These are phyloP conservation scores for Albizia julibrissin DNA, from an alignment of 306 rosid species.

Conservation along the genomic window DNA sequence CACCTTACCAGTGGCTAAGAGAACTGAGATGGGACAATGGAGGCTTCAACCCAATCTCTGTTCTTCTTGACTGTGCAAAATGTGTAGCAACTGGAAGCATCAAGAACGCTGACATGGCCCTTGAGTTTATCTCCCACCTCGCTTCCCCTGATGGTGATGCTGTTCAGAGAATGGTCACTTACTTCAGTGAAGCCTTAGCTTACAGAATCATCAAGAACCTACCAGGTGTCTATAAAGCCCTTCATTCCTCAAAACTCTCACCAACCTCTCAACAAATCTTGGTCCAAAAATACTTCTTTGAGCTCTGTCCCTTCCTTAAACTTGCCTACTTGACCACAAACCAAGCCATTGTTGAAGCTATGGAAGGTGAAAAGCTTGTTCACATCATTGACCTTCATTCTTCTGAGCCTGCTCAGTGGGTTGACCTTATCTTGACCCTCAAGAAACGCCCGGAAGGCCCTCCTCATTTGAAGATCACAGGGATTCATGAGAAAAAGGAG, in stretches of 20 bases:
- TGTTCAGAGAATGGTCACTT: conserved; percentile 71
- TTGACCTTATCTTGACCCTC: conserved; percentile 59
- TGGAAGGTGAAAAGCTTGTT: conserved; percentile 73
- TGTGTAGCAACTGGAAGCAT: conserved; percentile 74
- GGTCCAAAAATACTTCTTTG: conserved; percentile 66
- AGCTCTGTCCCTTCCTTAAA: conserved; percentile 75
- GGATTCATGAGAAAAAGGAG: conserved; percentile 71
- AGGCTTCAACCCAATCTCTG: conserved; percentile 53
- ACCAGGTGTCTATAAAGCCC: conserved; percentile 73
- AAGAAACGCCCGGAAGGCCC: conserved; percentile 70
- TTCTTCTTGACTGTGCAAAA: conserved; percentile 65
- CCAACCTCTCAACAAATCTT: conserved; percentile 54
- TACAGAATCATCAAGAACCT: conserved; percentile 59
- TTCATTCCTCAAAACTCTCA: conserved; percentile 57
- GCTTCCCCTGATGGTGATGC: conserved; percentile 74
- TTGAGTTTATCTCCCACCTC: conserved; percentile 68
- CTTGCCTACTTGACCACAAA: conserved; percentile 71
- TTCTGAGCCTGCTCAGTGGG: conserved; percentile 81
- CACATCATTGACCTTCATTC: conserved; percentile 84
- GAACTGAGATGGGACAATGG: conserved; percentile 60
- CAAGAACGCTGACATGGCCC: conserved; percentile 67
- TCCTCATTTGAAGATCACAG: conserved; percentile 78
- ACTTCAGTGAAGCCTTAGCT: conserved; percentile 79
- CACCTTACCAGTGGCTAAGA: conserved; percentile 60
- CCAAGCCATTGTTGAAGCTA: conserved; percentile 79